Base-by-base conservation (phyloP, 192 early-diverging fungal species). In the Ramicandelaber brevisporus region DNA sequence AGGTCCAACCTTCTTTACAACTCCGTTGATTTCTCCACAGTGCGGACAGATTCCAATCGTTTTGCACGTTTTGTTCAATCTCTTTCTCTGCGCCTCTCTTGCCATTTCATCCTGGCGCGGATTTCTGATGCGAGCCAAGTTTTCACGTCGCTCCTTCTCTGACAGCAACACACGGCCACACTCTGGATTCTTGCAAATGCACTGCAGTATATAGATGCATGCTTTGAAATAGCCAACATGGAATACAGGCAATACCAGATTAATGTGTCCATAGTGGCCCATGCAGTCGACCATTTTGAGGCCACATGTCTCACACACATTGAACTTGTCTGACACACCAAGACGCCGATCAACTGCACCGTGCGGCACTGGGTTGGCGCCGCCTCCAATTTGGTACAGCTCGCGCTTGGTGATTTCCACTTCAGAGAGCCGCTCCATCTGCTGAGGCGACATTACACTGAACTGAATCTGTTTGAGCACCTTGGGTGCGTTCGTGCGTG, bases 211-310 rank as follows among this genome's bases (percentile, higher is more conserved):
- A 12, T 59, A 68, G 21, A 87, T 63, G 30, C 75, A 75, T 21
- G 70, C 59, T 39, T 79, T 75, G 46, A 96, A 99, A 53, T 86
- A 99, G 26, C 93, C 93, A 60, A 87, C 84, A 26, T 99, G 93
- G 44, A 96, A 99, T 12, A 99, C 81, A 3, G 93, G 93, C 27
- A 96, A 52, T 21, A 71, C 75, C 5, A 99, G 61, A 27, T 80
- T 72, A 17, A 99, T 61, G 37, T 83, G 77, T 10, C 89, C 93
- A 60, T 72, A 99, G 59, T 99, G 93, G 18, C 93, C 93, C 13
- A 85, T 70, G 51, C 93, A 99, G 27, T 90, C 79, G 41, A 75
- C 56, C 41, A 80, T 58, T 33, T 59, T 59, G 43, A 76, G 61
- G 12, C 71, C 73, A 42, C 93, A 99, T 7, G 93, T 99, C 29